Base-by-base conservation (phyloP, 1,284 basidiomycete genomes). In the Ceratobasidium sp. region DNA sequence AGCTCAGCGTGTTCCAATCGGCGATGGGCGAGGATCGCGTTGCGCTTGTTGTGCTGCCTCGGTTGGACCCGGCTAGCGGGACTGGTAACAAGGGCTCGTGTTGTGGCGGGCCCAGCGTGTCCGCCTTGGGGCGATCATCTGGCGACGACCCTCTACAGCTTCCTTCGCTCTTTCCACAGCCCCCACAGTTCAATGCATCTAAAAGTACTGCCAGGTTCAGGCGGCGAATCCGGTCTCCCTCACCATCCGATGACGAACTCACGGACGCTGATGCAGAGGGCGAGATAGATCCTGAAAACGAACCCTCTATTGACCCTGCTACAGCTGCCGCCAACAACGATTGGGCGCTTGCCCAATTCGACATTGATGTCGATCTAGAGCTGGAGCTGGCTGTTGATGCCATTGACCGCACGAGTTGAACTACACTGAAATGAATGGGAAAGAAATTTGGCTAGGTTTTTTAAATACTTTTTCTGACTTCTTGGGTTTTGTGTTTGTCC, bases 1-100 rank as follows among this genome's bases (percentile, higher is more conserved):
- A 69, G n/a, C 28, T 69, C 23, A 69, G 64, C 52, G 64, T 69
- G 36, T 69, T 69, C 64, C 64, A 69, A 43, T 69, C 64, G 43
- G 50, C 50, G n/a, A 55, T 52, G 23, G 64, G 64, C 9, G 50
- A 21, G 52, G 64, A 69, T 14, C 50, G 64, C 28, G 52, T 69
- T 30, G 64, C 64, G 10, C 52, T 69, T 4, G 64, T 69, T 39
- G 64, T 69, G 30, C 39, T 69, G 41, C 64, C 64, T 41, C 50
- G 64, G 21, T 21, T 46, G 26, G 52, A 43, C 26, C 28, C 16
- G 34, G 6, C 64, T 46, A 10, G 41, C 21, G 52, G 28, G 12
- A 8, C 14, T 52, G 62, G 28, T 4, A 23, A 10, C 4, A 21
- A 21, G 6, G 30, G 26, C 23, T 55, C 64, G 23, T 69, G 50